Evolutionary conservation across 2,329 filamentous ascomycete species (phyloP).

Genomic region (Botrytis elliptica): DNA sequence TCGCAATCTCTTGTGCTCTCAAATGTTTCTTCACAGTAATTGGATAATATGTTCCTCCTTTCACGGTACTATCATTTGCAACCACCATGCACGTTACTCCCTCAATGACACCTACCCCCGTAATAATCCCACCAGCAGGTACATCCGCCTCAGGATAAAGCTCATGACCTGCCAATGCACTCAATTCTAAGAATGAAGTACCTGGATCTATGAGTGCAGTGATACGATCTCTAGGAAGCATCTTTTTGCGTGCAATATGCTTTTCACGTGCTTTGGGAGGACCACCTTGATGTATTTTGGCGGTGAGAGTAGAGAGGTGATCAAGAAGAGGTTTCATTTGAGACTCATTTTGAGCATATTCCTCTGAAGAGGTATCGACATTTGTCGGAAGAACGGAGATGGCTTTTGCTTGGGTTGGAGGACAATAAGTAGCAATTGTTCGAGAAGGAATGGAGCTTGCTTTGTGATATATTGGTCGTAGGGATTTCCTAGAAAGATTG

Average conservation of each 20-base stretch:
- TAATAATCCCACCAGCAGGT: slow-evolving; percentile 86
- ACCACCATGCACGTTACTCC: slow-evolving; percentile 91
- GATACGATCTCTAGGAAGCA: slow-evolving; percentile 88
- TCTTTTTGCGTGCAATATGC: slow-evolving; percentile 84
- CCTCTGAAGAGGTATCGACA: slow-evolving; percentile 73
- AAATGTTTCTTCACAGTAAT: slow-evolving; percentile 98
- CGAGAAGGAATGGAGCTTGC: slow-evolving; percentile 31
- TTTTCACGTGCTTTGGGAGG: slow-evolving; percentile 80
- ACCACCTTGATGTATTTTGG: slow-evolving; percentile 72
- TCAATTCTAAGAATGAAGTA: slow-evolving; percentile 90
- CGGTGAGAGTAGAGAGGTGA: slow-evolving; percentile 67
- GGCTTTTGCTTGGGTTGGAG: slow-evolving; percentile 76
- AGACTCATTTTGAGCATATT: slow-evolving; percentile 76
- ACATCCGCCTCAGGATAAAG: slow-evolving; percentile 86
- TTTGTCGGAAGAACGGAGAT: slow-evolving; percentile 76
- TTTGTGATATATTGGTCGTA: slow-evolving; percentile 37
- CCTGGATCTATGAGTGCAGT: slow-evolving; percentile 85
- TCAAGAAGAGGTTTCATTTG: slow-evolving; percentile 74
- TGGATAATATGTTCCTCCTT: slow-evolving; percentile 94
- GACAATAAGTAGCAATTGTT: slow-evolving; percentile 70
- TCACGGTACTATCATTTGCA: slow-evolving; percentile 95
- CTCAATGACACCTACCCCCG: slow-evolving; percentile 85
- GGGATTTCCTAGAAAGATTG: slow-evolving; percentile 46
- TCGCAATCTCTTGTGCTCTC: slow-evolving; percentile 83
- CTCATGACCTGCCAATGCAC: slow-evolving; percentile 81